Evolutionary conservation across 1,284 basidiomycete genomes (phyloP).

Genomic region (Ustilago bromivora): DNA sequence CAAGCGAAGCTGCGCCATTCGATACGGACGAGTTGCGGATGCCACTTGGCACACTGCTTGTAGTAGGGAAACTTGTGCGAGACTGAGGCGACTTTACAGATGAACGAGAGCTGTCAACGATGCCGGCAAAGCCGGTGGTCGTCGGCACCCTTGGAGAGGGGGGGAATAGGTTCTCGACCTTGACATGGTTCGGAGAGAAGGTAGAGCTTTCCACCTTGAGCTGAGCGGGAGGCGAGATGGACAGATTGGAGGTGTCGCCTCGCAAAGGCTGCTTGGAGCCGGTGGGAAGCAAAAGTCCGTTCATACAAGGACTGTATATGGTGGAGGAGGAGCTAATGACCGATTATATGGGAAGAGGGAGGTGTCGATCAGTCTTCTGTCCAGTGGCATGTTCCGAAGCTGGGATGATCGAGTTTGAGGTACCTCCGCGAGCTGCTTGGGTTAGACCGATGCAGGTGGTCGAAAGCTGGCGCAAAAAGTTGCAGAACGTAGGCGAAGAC

Average conservation of each 20-base stretch:
- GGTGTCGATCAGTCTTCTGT: constrained; percentile 29
- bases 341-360: constrained; percentile 17
- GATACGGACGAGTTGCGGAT: constrained; percentile 7
- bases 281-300: constrained; percentile 46
- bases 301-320: constrained; percentile 31
- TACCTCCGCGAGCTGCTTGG: constrained; percentile 36
- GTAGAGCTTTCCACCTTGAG: constrained; percentile 21
- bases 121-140: constrained; percentile 5
- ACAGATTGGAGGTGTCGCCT: constrained; percentile 30
- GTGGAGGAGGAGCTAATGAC: not conserved
- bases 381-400: constrained; percentile 42
- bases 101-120: not conserved
- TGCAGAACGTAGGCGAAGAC: not conserved
- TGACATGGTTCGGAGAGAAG: constrained; percentile 21
- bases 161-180: constrained; percentile 16
- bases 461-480: constrained; percentile 11
- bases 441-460: constrained; percentile 20
- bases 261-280: constrained; percentile 46
- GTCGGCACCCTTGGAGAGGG: constrained; percentile 6
- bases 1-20: constrained; percentile 32
- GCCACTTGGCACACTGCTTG: constrained; percentile 8
- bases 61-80: constrained; percentile 3
- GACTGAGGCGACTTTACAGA: constrained; percentile 11
- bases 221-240: constrained; percentile 26
- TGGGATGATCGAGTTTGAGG: constrained; percentile 17